phyloP scores from a whole-genome alignment of 2,329 filamentous ascomycete genomes.

The Stachybotrys chartarum region DNA sequence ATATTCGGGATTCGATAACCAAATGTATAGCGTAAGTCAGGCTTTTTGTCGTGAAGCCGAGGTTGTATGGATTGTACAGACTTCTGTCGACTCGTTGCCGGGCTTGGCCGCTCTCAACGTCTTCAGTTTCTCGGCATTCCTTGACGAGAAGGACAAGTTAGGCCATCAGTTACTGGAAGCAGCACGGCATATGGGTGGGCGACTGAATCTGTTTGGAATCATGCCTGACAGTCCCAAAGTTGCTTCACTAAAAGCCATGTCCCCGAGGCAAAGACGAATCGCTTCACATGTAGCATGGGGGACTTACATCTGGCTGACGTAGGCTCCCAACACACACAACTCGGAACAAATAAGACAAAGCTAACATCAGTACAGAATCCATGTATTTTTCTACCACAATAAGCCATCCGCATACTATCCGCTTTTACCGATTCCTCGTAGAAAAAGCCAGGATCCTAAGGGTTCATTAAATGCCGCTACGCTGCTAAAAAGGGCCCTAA shows the following conservation, averaged over 20 bases:
- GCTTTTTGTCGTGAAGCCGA: not conserved
- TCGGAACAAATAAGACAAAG: not conserved
- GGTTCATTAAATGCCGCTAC: too few relatives aligned
- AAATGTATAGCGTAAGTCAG: too few relatives aligned
- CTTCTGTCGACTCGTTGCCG: not conserved
- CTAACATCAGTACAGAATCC: not conserved
- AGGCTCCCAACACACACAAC: not conserved
- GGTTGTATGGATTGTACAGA: not conserved
- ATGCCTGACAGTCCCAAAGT: not conserved
- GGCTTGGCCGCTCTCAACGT: constrained; percentile 1
- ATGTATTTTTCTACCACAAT: not conserved
- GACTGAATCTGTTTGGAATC: not conserved
- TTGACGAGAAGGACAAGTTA: not conserved
- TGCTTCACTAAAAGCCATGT: not conserved
- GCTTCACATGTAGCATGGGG: not conserved
- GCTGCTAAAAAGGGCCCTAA: too few relatives aligned
- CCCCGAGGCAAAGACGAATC: not conserved
- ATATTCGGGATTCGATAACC: not conserved
- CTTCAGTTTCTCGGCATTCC: not conserved
- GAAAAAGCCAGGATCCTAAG: too few relatives aligned
- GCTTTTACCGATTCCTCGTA: too few relatives aligned
- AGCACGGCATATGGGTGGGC: not conserved
- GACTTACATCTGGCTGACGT: not conserved
- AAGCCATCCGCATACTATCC: too few relatives aligned
- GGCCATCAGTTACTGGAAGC: not conserved